Evolutionary conservation across 2,329 filamentous ascomycete genomes (phyloP).

Genomic region (Pseudogymnoascus sp.): DNA sequence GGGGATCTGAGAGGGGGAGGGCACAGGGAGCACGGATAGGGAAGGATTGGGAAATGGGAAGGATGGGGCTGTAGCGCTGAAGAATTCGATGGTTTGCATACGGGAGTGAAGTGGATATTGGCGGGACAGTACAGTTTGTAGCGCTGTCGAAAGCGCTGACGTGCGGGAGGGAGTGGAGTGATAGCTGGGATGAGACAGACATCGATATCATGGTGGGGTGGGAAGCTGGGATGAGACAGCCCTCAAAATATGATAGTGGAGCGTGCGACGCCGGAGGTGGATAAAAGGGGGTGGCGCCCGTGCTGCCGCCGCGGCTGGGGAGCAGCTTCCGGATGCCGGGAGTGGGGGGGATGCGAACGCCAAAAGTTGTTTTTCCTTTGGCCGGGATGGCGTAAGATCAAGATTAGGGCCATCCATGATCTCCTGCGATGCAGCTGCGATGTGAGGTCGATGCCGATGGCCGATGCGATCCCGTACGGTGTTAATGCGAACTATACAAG

Average conservation of each 20-base stretch:
- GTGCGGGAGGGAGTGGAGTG: neutral
- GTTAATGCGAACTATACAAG: conserved; percentile 2
- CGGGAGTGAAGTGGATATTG: neutral
- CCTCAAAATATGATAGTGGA: neutral
- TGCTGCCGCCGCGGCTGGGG: neutral
- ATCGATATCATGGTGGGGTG: neutral
- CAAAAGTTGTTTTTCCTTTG: neutral
- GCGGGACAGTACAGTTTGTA: neutral
- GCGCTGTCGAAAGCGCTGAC: neutral
- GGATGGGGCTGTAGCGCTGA: neutral
- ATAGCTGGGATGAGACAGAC: neutral
- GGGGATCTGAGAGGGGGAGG: neutral
- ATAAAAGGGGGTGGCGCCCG: neutral
- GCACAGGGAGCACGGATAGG: neutral
- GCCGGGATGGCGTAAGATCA: neutral
- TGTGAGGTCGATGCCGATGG: neutral
- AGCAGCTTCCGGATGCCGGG: neutral
- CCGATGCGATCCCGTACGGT: neutral
- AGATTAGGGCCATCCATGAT: neutral
- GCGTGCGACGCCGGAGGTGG: neutral
- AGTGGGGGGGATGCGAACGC: neutral
- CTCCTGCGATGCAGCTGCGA: neutral
- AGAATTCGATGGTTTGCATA: neutral
- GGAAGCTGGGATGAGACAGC: neutral
- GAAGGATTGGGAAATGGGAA: neutral